Evolutionary conservation across 768 basidiomycete genomes (phyloP).

Genomic region (Sarcomyxa edulis): DNA sequence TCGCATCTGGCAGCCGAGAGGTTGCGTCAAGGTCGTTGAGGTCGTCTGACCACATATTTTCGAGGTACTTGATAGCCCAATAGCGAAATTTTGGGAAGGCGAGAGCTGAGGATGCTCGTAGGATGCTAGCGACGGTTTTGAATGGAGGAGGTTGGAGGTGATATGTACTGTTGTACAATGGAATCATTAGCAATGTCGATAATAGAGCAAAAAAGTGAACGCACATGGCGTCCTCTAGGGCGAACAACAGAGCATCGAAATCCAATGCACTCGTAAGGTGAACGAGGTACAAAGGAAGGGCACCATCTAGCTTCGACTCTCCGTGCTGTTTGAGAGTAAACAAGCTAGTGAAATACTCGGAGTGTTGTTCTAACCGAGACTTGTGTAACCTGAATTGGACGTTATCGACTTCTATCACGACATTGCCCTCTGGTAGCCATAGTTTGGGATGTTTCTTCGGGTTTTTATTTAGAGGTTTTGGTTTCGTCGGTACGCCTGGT

Average conservation of each 20-base stretch:
- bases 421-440: conserved; percentile 27
- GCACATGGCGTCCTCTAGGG: conserved; percentile 27
- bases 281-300: conserved; percentile 11
- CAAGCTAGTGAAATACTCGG: conserved; percentile 26
- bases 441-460: not conserved
- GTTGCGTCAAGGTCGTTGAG: not conserved
- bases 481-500: too few species aligned
- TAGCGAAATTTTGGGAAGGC: conserved; percentile 20
- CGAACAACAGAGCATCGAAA: conserved; percentile 24
- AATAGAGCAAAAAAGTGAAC: conserved; percentile 7
- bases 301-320: not conserved
- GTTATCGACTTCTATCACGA: conserved; percentile 22
- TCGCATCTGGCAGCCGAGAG: not conserved
- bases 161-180: conserved; percentile 12
- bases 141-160: conserved; percentile 19
- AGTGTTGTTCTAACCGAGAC: conserved; percentile 24
- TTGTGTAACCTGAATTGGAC: conserved; percentile 26
- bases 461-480: too few species aligned
- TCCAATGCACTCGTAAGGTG: conserved; percentile 20
- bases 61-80: conserved; percentile 24
- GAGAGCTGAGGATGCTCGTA: conserved; percentile 29
- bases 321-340: too few species aligned
- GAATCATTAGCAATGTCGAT: conserved; percentile 1
- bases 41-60: conserved; percentile 11
- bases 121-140: conserved; percentile 21